Conservation (phyloP, 2,329 filamentous ascomycete species). For the Mariannaea elegans region DNA sequence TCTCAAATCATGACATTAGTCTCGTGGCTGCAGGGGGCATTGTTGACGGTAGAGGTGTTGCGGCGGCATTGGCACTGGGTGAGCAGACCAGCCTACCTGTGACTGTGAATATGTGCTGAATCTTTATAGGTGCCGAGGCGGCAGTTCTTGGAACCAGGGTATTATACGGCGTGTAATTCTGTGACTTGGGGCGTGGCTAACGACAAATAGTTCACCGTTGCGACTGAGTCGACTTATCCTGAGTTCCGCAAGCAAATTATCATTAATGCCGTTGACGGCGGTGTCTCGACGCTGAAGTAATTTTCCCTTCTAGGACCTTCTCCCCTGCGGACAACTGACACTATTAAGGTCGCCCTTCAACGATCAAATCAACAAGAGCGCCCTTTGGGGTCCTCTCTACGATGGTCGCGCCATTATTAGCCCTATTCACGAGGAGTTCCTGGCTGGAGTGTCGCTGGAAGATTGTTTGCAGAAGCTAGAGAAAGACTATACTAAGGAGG, state of each 20-base stretch:
- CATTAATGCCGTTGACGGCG: slow-evolving; percentile 54
- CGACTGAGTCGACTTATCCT: slow-evolving; percentile 54
- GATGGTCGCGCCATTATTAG: slow-evolving; percentile 55
- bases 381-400: slow-evolving; percentile 53
- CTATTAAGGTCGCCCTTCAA: slow-evolving; percentile 50
- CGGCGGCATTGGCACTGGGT: slow-evolving; percentile 65
- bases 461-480: slow-evolving; percentile 52
- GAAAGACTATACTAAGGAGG: slow-evolving; percentile 48
- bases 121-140: slow-evolving; percentile 50
- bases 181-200: slow-evolving; percentile 4
- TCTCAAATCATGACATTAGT: slow-evolving; percentile 44
- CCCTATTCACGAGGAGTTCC: slow-evolving; percentile 51
- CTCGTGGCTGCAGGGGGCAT: slow-evolving; percentile 70
- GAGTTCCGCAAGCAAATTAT: slow-evolving; percentile 52
- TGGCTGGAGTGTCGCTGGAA: slow-evolving; percentile 50
- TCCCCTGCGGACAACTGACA: background rate
- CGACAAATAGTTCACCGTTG: slow-evolving; percentile 52
- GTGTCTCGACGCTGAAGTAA: slow-evolving; percentile 56
- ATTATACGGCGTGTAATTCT: slow-evolving; percentile 10
- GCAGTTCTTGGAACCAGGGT: slow-evolving; percentile 55
- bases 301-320: background rate
- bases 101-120: slow-evolving; percentile 13
- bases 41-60: slow-evolving; percentile 62
- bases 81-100: slow-evolving; percentile 22
- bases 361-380: slow-evolving; percentile 49